Evolutionary conservation across 2,329 filamentous ascomycete genomes (phyloP).

Genomic region (Eutypella sp.): DNA sequence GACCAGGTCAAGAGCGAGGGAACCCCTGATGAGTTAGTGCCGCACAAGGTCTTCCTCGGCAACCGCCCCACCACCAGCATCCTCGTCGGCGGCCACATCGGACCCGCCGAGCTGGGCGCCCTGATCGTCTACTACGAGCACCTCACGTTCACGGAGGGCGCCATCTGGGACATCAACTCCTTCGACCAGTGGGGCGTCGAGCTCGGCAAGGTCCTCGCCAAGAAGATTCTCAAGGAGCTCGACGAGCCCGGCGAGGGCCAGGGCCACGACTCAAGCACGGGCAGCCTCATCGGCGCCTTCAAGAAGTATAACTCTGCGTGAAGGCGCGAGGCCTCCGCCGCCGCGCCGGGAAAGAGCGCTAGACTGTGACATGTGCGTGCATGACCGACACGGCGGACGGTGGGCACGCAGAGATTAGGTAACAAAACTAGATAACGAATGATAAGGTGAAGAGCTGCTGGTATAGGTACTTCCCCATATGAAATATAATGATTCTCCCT

Average conservation of each 20-base stretch:
- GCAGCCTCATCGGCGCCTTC: conserved; percentile 84
- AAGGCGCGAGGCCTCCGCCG: conserved; percentile 16
- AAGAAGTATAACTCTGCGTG: conserved; percentile 64
- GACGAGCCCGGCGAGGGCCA: conserved; percentile 67
- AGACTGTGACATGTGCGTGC: conserved; percentile 15
- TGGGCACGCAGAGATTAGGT: no score
- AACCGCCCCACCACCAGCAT: conserved; percentile 97
- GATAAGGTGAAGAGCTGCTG: no score
- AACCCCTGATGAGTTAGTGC: conserved; percentile 67
- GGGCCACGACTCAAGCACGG: conserved; percentile 82
- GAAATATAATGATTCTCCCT: no score
- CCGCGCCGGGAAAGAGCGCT: background rate
- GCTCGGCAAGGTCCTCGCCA: conserved; percentile 91
- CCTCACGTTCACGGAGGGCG: conserved; percentile 94
- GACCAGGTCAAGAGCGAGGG: conserved; percentile 75
- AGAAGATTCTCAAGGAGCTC: conserved; percentile 83
- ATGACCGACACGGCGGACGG: background rate
- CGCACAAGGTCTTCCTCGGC: conserved; percentile 99
- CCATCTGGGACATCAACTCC: conserved; percentile 98
- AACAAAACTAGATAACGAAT: no score
- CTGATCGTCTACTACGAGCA: conserved; percentile 99
- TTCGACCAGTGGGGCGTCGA: conserved; percentile 99
- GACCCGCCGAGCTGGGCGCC: conserved; percentile 86
- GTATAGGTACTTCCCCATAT: no score
- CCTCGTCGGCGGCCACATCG: conserved; percentile 83